These are phyloP conservation scores for Tuber magnatum DNA, from an alignment of 495 filamentous ascomycete genomes.

Conservation along the genomic window DNA sequence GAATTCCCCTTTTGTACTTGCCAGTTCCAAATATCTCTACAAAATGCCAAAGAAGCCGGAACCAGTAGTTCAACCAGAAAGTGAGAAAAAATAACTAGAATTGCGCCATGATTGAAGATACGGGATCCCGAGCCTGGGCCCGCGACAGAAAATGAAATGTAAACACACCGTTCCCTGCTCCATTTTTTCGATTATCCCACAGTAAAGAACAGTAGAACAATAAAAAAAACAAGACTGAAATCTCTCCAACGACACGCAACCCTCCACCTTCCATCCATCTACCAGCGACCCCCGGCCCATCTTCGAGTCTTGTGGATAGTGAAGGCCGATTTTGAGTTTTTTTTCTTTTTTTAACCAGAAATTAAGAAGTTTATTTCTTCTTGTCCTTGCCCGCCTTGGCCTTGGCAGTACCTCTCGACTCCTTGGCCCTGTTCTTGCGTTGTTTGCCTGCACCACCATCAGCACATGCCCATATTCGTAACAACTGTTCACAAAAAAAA, in stretches of 20 bases:
- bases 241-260: background rate
- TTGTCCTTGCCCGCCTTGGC: conserved; percentile 67
- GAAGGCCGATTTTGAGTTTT: conserved; percentile 19
- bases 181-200: conserved; percentile 1
- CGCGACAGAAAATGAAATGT: background rate
- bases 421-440: conserved; percentile 99
- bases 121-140: background rate
- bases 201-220: background rate
- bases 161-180: background rate
- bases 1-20: background rate
- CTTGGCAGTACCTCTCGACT: conserved; percentile 89
- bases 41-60: background rate
- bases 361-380: conserved; percentile 49
- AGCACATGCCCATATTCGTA: conserved; percentile 41
- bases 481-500: background rate
- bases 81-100: background rate
- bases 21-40: background rate
- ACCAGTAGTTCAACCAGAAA: background rate
- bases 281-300: background rate
- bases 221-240: background rate
- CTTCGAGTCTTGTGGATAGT: background rate
- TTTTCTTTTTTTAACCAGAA: conserved; percentile 25
- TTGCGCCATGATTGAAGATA: conserved; percentile 5
- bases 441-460: conserved; percentile 74
- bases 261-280: background rate